Evolutionary conservation across 352 stramenopile species (phyloP).

Genomic region (Globisporangium splendens): DNA sequence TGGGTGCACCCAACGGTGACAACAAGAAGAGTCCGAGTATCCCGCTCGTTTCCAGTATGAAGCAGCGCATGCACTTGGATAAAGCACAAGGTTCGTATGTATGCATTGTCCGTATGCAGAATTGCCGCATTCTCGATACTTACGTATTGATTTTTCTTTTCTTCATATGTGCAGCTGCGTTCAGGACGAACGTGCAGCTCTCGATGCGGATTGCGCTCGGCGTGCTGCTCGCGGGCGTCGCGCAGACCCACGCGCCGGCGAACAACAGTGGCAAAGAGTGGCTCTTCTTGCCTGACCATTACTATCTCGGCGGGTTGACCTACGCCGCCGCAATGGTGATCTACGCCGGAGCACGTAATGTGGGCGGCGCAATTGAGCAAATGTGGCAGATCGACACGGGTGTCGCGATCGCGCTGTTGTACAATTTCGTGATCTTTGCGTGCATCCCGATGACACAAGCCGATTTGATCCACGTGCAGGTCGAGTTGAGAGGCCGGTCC

Average conservation of each 20-base stretch:
- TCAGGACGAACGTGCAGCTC: slow-evolving; percentile 34
- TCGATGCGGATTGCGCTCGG: slow-evolving; percentile 47
- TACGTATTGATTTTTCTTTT: background rate
- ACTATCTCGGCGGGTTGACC: slow-evolving; percentile 59
- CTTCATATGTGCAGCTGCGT: slow-evolving; percentile 16
- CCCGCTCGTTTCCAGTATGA: slow-evolving; percentile 25
- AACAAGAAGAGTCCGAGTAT: background rate
- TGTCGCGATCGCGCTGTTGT: slow-evolving; percentile 62
- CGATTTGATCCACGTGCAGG: slow-evolving; percentile 36
- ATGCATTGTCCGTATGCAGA: no score
- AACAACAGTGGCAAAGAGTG: slow-evolving; percentile 25
- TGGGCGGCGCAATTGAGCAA: slow-evolving; percentile 61
- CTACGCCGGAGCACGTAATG: slow-evolving; percentile 51
- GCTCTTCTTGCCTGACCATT: slow-evolving; percentile 49
- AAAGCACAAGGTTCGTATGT: slow-evolving; percentile 20
- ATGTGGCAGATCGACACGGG: slow-evolving; percentile 74
- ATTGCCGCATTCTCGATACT: background rate
- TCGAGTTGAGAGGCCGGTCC: slow-evolving; percentile 42
- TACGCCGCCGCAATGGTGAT: slow-evolving; percentile 72
- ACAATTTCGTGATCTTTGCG: slow-evolving; percentile 66
- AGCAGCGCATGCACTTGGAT: slow-evolving; percentile 33
- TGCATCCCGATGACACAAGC: slow-evolving; percentile 47
- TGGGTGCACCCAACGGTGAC: background rate
- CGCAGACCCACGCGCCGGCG: slow-evolving; percentile 40
- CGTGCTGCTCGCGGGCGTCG: slow-evolving; percentile 51